A percentile compares a stretch with the other conserved stretches of the same genome.
Conservation (phyloP, 805 yeast genomes). For the Yamadazyma philogaea region DNA sequence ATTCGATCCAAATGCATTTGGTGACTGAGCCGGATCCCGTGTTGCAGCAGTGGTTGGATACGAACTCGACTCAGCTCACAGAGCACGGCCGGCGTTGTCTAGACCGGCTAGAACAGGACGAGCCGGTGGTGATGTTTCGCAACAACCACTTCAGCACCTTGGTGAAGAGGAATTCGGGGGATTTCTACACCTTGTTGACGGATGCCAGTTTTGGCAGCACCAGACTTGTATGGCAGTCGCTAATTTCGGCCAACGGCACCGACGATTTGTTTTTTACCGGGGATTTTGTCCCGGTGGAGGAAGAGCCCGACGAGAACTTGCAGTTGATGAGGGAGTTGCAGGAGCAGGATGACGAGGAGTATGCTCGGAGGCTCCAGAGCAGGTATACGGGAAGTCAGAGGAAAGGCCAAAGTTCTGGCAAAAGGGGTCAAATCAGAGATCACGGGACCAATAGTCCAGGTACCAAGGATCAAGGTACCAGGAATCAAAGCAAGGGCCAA, state of each 20-base stretch:
- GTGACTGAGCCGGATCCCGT: conserved; percentile 23
- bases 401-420: conserved; percentile 12
- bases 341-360: conserved; percentile 53
- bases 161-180: conserved; percentile 45
- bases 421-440: not conserved
- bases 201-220: conserved; percentile 64
- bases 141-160: conserved; percentile 87
- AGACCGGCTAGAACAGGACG: conserved; percentile 46
- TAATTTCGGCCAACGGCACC: conserved; percentile 62
- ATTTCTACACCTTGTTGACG: conserved; percentile 64
- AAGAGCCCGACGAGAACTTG: conserved; percentile 19
- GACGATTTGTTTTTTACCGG: conserved; percentile 73
- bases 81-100: conserved; percentile 55
- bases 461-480: too few species aligned
- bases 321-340: conserved; percentile 48
- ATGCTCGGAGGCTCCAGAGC: conserved; percentile 46
- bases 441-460: too few species aligned
- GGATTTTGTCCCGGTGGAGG: conserved; percentile 47
- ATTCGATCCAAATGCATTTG: conserved; percentile 56
- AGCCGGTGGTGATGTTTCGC: conserved; percentile 72
- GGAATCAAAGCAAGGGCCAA: too few species aligned
- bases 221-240: conserved; percentile 77
- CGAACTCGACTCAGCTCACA: conserved; percentile 76
- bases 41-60: conserved; percentile 40
- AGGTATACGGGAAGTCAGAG: conserved; percentile 19